A percentile compares a stretch with the other conserved stretches of the same genome.
Conservation (phyloP, 164 flowering plant species). For the Echeveria elegans region DNA sequence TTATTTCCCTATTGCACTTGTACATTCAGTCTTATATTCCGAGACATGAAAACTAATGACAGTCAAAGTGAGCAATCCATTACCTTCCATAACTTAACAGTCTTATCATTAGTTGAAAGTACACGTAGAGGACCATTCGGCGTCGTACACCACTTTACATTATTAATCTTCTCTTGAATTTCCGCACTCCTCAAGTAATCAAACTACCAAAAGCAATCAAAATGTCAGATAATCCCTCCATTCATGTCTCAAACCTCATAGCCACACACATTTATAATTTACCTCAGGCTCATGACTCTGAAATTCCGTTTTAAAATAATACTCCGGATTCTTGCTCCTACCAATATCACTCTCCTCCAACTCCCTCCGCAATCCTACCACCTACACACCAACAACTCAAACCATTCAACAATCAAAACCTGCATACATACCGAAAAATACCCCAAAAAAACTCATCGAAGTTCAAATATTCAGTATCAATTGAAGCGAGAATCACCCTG, state of each 20-base stretch:
- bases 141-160: conserved; percentile 52
- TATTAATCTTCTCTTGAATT: conserved; percentile 77
- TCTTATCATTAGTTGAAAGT: conserved; percentile 68
- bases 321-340: conserved; percentile 31
- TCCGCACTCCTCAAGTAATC: conserved; percentile 77
- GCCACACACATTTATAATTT: not conserved
- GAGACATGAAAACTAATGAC: not conserved
- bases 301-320: conserved; percentile 59
- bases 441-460: conserved; percentile 1
- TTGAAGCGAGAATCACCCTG: conserved; percentile 32
- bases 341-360: conserved; percentile 42
- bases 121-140: conserved; percentile 40
- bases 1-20: not conserved
- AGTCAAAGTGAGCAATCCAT: not conserved
- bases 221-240: not conserved
- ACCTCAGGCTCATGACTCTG: conserved; percentile 89
- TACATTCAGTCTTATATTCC: not conserved
- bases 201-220: conserved; percentile 34
- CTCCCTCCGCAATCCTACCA: conserved; percentile 28
- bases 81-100: conserved; percentile 85
- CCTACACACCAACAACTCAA: conserved; percentile 20
- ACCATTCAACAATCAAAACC: conserved; percentile 8
- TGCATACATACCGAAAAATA: conserved; percentile 8
- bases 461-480: not conserved
- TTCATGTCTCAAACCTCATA: not conserved